Conservation (phyloP, 2,329 filamentous ascomycete genomes). For the Pseudogymnoascus sp. region DNA sequence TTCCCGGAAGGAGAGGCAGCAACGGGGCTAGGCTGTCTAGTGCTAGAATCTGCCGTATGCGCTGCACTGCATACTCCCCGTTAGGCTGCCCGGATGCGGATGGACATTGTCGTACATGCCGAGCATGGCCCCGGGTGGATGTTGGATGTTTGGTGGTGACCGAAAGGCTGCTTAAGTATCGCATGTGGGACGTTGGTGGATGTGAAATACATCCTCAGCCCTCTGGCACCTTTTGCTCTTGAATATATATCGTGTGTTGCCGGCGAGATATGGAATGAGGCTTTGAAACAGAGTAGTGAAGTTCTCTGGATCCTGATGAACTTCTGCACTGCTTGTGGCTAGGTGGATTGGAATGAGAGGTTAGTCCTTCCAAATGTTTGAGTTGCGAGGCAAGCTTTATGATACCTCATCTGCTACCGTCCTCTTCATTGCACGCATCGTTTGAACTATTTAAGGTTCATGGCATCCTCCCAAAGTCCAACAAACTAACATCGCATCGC, state of each 20-base stretch:
- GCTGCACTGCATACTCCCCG: conserved; percentile 1
- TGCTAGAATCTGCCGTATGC: not conserved
- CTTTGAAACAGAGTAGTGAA: not conserved
- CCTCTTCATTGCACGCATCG: not conserved
- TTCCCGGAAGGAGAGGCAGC: not conserved
- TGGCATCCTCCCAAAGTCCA: not conserved
- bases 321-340: conserved; percentile 5
- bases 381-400: not conserved
- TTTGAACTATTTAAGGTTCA: not conserved
- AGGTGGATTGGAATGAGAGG: conserved; percentile 3
- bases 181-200: not conserved
- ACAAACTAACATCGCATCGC: not conserved
- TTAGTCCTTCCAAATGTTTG: not conserved
- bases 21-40: not conserved
- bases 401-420: not conserved
- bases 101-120: conserved; percentile 4
- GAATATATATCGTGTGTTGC: not conserved
- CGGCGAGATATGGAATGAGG: not conserved
- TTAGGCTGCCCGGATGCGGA: conserved; percentile 5
- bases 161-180: conserved; percentile 4
- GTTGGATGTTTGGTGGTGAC: conserved; percentile 2
- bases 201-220: not conserved
- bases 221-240: not conserved
- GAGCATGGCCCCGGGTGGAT: not conserved
- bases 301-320: conserved; percentile 1